Base-by-base conservation (phyloP, 2,329 filamentous ascomycete species). In the Talaromyces sp. region DNA sequence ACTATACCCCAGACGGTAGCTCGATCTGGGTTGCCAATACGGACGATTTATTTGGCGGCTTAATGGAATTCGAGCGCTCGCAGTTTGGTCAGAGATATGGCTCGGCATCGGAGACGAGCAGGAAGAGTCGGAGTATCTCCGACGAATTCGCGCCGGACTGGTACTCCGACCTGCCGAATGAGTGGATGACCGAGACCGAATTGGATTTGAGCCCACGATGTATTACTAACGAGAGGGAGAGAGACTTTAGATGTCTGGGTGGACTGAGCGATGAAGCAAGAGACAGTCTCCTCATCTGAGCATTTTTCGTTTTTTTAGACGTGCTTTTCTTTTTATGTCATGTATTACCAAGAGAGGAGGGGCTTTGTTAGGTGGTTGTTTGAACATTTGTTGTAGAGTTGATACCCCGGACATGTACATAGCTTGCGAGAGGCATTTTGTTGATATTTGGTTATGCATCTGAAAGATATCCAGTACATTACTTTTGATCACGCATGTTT, bases 11-110 rank as follows among this genome's bases (percentile, higher is more conserved):
- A 1, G 77, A 79, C 60, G 77, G 78, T 6, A 65, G 70, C 11
- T 66, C 68, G 8, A 73, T 80, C 63, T 80, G 75, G 75, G 74
- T 79, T 33, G 75, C 77, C 6, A 79, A 79, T 60, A 72, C 77
- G 15, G 78, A 80, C 64, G 68, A 70, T 9, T 69, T 73, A 19
- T 78, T 78, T 62, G 78, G 78, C 30, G 78, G 78, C 1, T 74
- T 80, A 44, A 78, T 80, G 77, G 72, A 77, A 61, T 80, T 74
- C 62, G 74, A 78, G 44, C 71, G 75, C 0, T 65, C 67, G 3
- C 70, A 76, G 63, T 78, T 75, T 74, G 76, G 74, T 0, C 68
- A 71, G 47, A 62, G 67, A 11, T 73, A 71, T 62, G 74, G 72
- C 0, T 56, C 72, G 44, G 64, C 63, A 5, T 66, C 58, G 53